Conservation (phyloP, 345 rosid genomes). For the Dimocarpus longan region DNA sequence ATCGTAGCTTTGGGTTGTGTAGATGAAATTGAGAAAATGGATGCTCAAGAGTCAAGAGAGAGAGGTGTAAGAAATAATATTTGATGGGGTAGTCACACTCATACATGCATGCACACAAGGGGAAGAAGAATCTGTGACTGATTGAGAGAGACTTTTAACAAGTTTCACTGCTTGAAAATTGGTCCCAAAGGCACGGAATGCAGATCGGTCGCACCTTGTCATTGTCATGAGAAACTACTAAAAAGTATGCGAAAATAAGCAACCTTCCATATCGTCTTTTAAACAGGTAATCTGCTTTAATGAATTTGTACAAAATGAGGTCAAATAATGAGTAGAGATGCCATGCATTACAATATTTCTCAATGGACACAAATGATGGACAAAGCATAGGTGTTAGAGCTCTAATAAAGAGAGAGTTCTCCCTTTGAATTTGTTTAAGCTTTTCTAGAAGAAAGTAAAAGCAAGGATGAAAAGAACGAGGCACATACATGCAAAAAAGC, state of each 20-base stretch:
- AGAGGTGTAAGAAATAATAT: neutral
- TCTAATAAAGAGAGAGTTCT: neutral
- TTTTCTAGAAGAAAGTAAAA: constrained; percentile 7
- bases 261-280: constrained; percentile 4
- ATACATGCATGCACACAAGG: constrained; percentile 7
- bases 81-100: constrained; percentile 4
- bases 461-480: neutral
- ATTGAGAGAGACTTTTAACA: neutral
- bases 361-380: neutral
- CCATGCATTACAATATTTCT: neutral
- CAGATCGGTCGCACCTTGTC: constrained; percentile 20
- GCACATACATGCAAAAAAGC: neutral
- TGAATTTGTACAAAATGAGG: constrained; percentile 12
- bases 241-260: constrained; percentile 29
- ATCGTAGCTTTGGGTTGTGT: neutral
- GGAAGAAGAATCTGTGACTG: neutral
- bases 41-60: neutral
- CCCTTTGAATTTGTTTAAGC: neutral
- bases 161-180: constrained; percentile 12
- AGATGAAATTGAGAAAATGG: neutral
- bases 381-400: constrained; percentile 17
- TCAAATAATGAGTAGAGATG: neutral
- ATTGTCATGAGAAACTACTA: constrained; percentile 11
- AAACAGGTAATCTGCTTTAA: neutral
- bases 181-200: constrained; percentile 19